Conservation (phyloP, 202 grass and related monocot species). For the Panicum hallii region DNA sequence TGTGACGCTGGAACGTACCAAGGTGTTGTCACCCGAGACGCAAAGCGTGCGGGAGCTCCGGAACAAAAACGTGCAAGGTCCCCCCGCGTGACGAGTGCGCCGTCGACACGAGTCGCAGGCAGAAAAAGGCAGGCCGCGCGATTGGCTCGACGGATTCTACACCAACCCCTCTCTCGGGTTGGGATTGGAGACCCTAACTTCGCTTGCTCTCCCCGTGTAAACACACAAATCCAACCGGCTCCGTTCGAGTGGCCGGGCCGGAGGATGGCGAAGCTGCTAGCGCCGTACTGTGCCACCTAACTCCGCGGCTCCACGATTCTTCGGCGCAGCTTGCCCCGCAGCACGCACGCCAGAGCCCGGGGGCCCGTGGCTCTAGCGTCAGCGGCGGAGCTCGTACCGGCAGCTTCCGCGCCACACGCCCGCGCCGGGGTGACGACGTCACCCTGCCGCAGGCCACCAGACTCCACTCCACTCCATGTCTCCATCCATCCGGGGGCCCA, state of each 20-base stretch:
- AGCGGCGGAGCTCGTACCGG: neutral
- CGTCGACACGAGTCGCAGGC: neutral
- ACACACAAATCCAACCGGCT: no score
- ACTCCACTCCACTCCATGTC: neutral
- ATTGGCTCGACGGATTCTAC: neutral
- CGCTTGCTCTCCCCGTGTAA: no score
- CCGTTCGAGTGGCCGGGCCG: no score
- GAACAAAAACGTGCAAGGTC: constrained; percentile 6
- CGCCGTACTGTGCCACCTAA: constrained; percentile 1
- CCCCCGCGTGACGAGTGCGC: neutral
- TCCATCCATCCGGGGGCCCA: neutral
- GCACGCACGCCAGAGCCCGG: no score
- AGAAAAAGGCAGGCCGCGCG: neutral
- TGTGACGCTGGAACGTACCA: neutral
- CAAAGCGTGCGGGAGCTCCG: neutral
- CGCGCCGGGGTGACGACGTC: neutral
- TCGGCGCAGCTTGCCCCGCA: neutral
- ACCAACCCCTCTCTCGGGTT: neutral
- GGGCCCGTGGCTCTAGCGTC: neutral
- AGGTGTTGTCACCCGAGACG: neutral
- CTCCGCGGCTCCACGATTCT: neutral
- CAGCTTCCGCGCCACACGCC: neutral
- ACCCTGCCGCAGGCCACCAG: neutral
- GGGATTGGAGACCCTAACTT: no score
- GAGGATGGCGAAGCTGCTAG: neutral